These are phyloP conservation scores for Citrullus mucosospermus DNA, from an alignment of 306 rosid species.

Conservation along the genomic window DNA sequence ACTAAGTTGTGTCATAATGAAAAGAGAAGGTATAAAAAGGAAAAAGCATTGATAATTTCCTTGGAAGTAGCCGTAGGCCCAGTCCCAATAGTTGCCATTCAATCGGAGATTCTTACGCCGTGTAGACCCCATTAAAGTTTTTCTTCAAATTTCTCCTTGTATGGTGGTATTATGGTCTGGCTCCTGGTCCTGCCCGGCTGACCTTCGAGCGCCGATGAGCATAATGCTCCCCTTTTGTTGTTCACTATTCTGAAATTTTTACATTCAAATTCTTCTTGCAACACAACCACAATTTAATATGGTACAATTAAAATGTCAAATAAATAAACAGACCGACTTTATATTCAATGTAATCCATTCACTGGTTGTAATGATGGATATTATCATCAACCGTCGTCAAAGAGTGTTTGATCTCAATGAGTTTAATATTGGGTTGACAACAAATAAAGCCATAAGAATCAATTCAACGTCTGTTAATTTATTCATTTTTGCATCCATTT, in stretches of 20 bases:
- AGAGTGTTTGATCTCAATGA: not conserved
- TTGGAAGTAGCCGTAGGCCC: not conserved
- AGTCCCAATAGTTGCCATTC: not conserved
- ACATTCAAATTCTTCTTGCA: constrained; percentile 9
- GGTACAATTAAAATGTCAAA: constrained; percentile 8
- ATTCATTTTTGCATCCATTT: constrained; percentile 20
- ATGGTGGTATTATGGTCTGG: not conserved
- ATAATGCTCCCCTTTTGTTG: not conserved
- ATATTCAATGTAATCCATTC: not conserved
- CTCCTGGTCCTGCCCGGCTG: not conserved
- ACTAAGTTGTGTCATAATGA: not conserved
- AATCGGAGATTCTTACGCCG: not conserved
- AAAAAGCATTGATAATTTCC: not conserved
- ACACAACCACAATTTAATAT: not conserved
- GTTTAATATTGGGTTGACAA: not conserved
- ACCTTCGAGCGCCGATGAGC: constrained; percentile 1
- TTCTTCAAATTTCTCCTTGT: not conserved
- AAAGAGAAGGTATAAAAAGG: not conserved
- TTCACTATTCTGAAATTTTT: not conserved
- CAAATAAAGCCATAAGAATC: not conserved
- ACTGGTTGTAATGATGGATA: not conserved
- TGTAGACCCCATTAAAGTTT: not conserved
- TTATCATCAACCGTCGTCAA: not conserved
- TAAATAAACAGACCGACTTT: not conserved
- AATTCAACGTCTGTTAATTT: not conserved